Evolutionary conservation across 768 basidiomycete genomes (phyloP), one percentile per base, ranked within the genome.

Genomic region (Lyophyllum atratum): DNA sequence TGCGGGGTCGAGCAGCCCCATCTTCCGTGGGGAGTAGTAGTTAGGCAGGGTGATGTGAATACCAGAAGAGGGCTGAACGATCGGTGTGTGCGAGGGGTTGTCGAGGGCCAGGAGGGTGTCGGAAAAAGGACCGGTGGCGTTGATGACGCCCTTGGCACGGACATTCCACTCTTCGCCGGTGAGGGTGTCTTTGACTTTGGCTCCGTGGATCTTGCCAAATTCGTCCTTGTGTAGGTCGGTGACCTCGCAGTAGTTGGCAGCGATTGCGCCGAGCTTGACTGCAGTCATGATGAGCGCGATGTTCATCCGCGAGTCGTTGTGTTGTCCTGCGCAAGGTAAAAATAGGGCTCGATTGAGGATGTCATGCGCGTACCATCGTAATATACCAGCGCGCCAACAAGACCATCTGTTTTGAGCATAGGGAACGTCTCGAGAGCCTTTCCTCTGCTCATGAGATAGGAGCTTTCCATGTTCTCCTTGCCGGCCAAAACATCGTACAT

Each of bases 281-380:
- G 96, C 97, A 17, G 90, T 97, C 85, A 98, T 86, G 66, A 96
- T 83, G 29, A 99, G 79, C 0, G 96, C 93, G 52, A 96, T 84
- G 77, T 99, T 99, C 97, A 98, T 99, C 14, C 96, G 85, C 1
- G 96, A 90, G 66, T 99, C 97, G 66, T 99, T 99, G 74, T 99
- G 96, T 75, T 98, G 96, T 53, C 95, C 93, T 95, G 48, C 1
- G 9, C 28, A 24, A 19, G 25, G 37, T 46, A 49, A 34, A 53
- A 26, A 57, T 47, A 68, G 70, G 73, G 63, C 72, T 75, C 49
- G 76, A 77, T 14, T 76, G 73, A 55, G 72, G 74, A 12, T 17
- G 28, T 29, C 46, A 25, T 26, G 55, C 15, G 55, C 81, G 56
- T 64, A 91, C 95, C 95, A 66, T 99, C 96, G 64, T 99, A 97